Evolutionary conservation across 1,284 basidiomycete species (phyloP).

Genomic region (Ganoderma lucidum): DNA sequence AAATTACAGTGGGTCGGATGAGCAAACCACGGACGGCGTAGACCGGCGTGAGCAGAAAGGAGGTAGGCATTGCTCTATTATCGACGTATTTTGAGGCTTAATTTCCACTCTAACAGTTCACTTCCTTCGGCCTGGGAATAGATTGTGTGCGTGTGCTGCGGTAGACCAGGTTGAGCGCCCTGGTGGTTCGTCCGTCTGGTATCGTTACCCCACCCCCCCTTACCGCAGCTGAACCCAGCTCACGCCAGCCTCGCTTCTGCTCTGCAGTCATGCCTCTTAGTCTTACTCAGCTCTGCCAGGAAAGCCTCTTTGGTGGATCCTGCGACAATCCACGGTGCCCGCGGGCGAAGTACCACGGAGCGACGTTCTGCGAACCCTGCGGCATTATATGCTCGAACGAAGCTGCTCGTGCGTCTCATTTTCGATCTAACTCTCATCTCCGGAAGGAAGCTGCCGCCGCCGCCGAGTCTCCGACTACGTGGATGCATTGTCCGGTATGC

Average conservation of each 20-base stretch:
- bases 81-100: neutral
- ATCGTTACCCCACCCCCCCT: too few species aligned
- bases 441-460: neutral
- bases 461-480: neutral
- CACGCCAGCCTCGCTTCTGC: neutral
- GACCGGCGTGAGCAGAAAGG: neutral
- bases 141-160: neutral
- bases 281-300: neutral
- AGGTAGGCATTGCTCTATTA: neutral
- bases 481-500: constrained; percentile 24
- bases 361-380: constrained; percentile 27
- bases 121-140: neutral
- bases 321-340: neutral
- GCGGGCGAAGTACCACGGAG: constrained; percentile 10
- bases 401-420: constrained; percentile 12
- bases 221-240: neutral
- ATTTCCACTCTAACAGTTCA: neutral
- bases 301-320: neutral
- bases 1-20: too few species aligned
- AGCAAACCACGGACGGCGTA: too few species aligned
- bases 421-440: constrained; percentile 17
- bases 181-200: neutral
- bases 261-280: neutral
- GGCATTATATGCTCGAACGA: constrained; percentile 18
- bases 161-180: neutral